Conservation (phyloP, 768 basidiomycete genomes). For the Leccinum pellstonianum region DNA sequence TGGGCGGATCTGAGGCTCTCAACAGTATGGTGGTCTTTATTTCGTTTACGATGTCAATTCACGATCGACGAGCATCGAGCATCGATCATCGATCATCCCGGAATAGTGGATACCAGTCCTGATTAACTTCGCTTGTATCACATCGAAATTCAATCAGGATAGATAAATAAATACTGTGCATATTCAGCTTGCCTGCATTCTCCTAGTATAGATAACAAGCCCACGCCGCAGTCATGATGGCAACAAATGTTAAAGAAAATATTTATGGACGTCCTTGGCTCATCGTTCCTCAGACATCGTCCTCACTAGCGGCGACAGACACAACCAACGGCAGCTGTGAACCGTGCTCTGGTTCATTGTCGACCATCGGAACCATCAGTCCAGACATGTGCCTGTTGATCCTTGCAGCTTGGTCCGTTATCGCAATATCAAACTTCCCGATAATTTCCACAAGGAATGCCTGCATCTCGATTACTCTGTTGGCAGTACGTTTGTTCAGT, state of each 20-base stretch:
- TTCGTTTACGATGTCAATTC: too few species aligned
- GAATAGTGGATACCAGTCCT: neutral
- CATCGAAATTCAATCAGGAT: neutral
- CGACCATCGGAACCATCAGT: constrained; percentile 34
- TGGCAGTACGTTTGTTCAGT: neutral
- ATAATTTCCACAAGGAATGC: constrained; percentile 44
- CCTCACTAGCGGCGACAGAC: neutral
- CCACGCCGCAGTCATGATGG: neutral
- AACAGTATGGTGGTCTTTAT: too few species aligned
- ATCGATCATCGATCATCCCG: too few species aligned
- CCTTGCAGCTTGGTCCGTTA: constrained; percentile 13
- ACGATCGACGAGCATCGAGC: too few species aligned
- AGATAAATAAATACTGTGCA: neutral
- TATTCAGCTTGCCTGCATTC: neutral
- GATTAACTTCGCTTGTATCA: neutral
- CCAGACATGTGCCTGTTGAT: constrained; percentile 25
- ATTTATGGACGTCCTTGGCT: neutral
- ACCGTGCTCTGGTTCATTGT: constrained; percentile 29
- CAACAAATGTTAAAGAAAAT: neutral
- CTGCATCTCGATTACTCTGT: neutral
- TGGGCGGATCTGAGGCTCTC: too few species aligned
- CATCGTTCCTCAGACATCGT: neutral
- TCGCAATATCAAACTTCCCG: constrained; percentile 49
- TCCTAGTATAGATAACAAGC: neutral
- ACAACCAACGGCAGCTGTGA: constrained; percentile 26